Evolutionary conservation across 1,284 basidiomycete species (phyloP).

Genomic region (Inonotus hispidus): DNA sequence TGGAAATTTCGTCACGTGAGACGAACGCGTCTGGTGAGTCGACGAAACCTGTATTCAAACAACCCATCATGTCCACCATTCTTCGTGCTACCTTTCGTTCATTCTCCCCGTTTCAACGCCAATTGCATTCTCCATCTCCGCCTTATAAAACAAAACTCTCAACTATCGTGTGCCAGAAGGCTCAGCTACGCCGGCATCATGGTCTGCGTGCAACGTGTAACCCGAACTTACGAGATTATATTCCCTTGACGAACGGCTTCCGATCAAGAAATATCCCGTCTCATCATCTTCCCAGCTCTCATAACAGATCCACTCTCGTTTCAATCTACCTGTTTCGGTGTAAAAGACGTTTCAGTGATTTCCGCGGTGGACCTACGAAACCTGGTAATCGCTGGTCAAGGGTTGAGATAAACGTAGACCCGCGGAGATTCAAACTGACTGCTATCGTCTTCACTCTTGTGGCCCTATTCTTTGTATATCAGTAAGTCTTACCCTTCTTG

Average conservation of each 20-base stretch:
- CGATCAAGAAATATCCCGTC: no score
- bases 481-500: slow-evolving; percentile 37
- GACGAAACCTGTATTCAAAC: background rate
- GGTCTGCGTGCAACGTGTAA: no score
- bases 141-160: no score
- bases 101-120: background rate
- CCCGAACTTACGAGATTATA: no score
- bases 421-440: background rate
- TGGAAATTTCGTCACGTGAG: no score
- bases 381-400: no score
- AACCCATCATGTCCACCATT: background rate
- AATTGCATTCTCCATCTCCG: no score
- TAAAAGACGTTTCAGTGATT: background rate
- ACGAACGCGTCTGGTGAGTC: background rate
- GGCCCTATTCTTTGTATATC: slow-evolving; percentile 49
- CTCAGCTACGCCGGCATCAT: no score
- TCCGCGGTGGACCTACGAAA: background rate
- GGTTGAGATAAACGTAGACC: no score
- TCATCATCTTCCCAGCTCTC: no score
- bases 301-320: background rate
- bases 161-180: no score
- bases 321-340: background rate
- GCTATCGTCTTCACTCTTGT: slow-evolving; percentile 28
- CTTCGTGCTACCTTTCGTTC: background rate
- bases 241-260: no score